Evolutionary conservation across 192 early-diverging fungal species (phyloP).

Genomic region (Mortierella antarctica): DNA sequence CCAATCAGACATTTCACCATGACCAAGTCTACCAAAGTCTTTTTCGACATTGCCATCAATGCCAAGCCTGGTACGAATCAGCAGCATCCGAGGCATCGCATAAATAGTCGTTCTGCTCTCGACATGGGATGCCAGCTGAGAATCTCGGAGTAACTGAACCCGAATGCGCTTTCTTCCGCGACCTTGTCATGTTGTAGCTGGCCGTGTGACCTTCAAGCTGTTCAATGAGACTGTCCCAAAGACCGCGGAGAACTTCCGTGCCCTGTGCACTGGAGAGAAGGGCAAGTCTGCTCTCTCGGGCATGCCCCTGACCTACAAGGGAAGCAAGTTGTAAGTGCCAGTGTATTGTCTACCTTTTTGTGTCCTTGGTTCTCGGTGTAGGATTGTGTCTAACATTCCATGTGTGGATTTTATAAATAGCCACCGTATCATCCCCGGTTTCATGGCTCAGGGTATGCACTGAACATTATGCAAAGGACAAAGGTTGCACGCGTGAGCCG

Average conservation of each 20-base stretch:
- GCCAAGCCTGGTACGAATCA: slow-evolving; percentile 51
- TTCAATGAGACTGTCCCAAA: slow-evolving; percentile 87
- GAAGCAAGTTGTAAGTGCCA: slow-evolving; percentile 59
- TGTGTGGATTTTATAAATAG: slow-evolving; percentile 35
- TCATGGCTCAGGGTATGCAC: slow-evolving; percentile 66
- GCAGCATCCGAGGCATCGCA: no score
- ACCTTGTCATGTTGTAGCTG: slow-evolving; percentile 27
- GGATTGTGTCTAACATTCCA: not conserved
- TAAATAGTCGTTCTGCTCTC: not conserved
- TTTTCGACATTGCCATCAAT: slow-evolving; percentile 79
- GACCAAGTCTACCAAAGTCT: slow-evolving; percentile 70
- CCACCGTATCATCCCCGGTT: slow-evolving; percentile 69
- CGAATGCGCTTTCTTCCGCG: not conserved
- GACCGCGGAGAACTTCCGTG: slow-evolving; percentile 96
- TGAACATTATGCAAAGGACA: no score
- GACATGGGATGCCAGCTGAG: not conserved
- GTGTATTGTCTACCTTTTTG: not conserved
- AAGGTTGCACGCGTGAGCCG: no score
- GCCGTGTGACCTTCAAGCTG: slow-evolving; percentile 72
- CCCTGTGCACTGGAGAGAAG: slow-evolving; percentile 73
- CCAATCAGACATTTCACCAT: slow-evolving; percentile 33
- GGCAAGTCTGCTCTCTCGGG: slow-evolving; percentile 64
- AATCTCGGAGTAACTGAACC: no score
- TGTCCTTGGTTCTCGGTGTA: not conserved
- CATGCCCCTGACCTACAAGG: slow-evolving; percentile 71